Evolutionary conservation across 176 grass and related monocot species (phyloP).

Genomic region (bread wheat (Triticum aestivum)): IWGSC_CS_RefSeq_v2.1 NC_057794.1:76375689-76376188

Average conservation of each 20-base stretch:
- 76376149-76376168: conserved; percentile 74
- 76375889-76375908: conserved; percentile 66
- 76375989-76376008: not conserved
- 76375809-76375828: conserved; percentile 64
- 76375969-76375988: not conserved
- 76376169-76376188: conserved; percentile 69
- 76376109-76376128: not conserved
- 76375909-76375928: conserved; percentile 22
- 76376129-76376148: conserved; percentile 78
- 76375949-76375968: not conserved
- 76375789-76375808: conserved; percentile 34
- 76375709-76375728: conserved; percentile 28
- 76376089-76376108: not conserved
- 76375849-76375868: conserved; percentile 48
- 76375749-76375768: conserved; percentile 71
- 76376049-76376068: not conserved
- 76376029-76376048: conserved; percentile 12
- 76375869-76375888: conserved; percentile 85
- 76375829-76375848: conserved; percentile 57
- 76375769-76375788: conserved; percentile 41
- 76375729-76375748: conserved; percentile 57
- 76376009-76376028: not conserved
- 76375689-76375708: conserved; percentile 52
- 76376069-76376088: not conserved
- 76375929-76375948: not conserved